Conservation (phyloP, 257 asterid species). For the Eucommia ulmoides region DNA sequence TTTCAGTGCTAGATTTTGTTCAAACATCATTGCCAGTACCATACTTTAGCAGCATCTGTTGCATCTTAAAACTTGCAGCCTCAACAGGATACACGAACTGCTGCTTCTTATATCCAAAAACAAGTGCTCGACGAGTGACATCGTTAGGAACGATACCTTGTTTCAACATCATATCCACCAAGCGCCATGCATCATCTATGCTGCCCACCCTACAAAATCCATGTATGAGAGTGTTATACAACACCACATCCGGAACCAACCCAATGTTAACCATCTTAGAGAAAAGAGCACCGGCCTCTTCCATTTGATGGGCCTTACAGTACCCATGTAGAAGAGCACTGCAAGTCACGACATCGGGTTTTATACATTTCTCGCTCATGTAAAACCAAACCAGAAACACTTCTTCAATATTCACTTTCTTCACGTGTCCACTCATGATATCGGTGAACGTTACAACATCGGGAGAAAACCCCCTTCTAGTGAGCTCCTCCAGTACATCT, state of each 20-base stretch:
- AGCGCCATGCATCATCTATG: conserved; percentile 6
- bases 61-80: conserved; percentile 12
- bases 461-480: conserved; percentile 16
- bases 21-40: background rate
- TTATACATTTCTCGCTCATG: conserved; percentile 9
- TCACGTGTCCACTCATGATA: conserved; percentile 10
- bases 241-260: conserved; percentile 16
- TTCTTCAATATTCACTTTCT: conserved; percentile 17
- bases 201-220: conserved; percentile 17
- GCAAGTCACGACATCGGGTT: conserved; percentile 19
- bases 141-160: conserved; percentile 14
- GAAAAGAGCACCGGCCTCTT: conserved; percentile 15
- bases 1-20: too few species aligned
- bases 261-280: conserved; percentile 8
- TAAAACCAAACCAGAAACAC: conserved; percentile 14
- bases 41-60: conserved; percentile 8
- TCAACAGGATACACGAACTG: conserved; percentile 7
- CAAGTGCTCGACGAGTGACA: conserved; percentile 10
- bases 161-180: conserved; percentile 12
- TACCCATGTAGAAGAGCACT: conserved; percentile 14
- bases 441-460: conserved; percentile 16
- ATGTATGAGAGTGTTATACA: conserved; percentile 19
- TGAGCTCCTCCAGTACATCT: conserved; percentile 14
- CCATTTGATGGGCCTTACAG: conserved; percentile 10
- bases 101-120: conserved; percentile 13